Percentiles rank a stretch among this genome's conserved stretches.
Conservation (phyloP, 768 basidiomycete genomes). For the Rubroboletus satanas region DNA sequence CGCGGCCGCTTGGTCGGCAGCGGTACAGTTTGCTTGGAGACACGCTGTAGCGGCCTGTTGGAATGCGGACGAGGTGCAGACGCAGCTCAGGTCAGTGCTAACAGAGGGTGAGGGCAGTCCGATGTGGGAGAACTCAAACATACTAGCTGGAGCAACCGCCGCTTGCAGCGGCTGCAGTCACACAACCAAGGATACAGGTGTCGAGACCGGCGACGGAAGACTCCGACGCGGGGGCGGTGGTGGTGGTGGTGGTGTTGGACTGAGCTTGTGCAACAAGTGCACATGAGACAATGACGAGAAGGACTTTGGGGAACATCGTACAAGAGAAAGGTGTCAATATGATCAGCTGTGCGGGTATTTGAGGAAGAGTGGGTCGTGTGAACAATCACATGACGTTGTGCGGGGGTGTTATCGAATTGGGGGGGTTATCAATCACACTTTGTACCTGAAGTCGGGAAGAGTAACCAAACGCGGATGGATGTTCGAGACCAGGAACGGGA, state of each 20-base stretch:
- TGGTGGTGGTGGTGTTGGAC: background rate
- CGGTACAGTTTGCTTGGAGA: constrained; percentile 33
- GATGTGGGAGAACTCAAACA: background rate
- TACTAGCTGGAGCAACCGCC: constrained; percentile 16
- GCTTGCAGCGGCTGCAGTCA: background rate
- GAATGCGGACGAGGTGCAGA: constrained; percentile 39
- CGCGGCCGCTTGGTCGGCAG: constrained; percentile 32
- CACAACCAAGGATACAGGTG: constrained; percentile 11
- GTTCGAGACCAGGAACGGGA: constrained; percentile 4
- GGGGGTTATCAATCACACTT: background rate
- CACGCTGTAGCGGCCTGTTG: constrained; percentile 33
- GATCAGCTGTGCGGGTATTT: constrained; percentile 4
- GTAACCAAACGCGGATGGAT: background rate
- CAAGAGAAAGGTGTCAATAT: background rate
- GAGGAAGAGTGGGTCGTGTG: constrained; percentile 12
- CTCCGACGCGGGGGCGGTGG: background rate
- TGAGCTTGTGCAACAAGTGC: constrained; percentile 24
- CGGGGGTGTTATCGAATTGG: too few species aligned
- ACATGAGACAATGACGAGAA: constrained; percentile 13
- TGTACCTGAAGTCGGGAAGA: background rate
- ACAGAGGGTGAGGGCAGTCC: background rate
- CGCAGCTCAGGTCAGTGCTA: constrained; percentile 39
- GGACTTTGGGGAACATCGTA: constrained; percentile 22
- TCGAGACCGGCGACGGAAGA: constrained; percentile 6
- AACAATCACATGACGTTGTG: constrained; percentile 6